These are phyloP conservation scores for sweet orange (Citrus sinensis) DNA, from an alignment of 345 rosid genomes.

Conservation along the genomic window DVS_A1.0 CM039168.1:26538501-26539000, in stretches of 20 bases:
- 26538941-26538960: too few species aligned
- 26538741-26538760: background rate
- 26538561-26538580: too few species aligned
- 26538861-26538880: too few species aligned
- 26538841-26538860: too few species aligned
- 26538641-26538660: background rate
- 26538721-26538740: background rate
- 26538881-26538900: too few species aligned
- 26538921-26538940: too few species aligned
- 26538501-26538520: too few species aligned
- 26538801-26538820: too few species aligned
- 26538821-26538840: background rate
- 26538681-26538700: background rate
- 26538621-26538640: background rate
- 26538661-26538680: background rate
- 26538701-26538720: background rate
- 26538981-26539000: background rate
- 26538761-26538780: too few species aligned
- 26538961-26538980: background rate
- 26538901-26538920: too few species aligned
- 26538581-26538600: background rate
- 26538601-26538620: background rate
- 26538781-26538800: background rate
- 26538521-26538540: too few species aligned
- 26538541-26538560: too few species aligned